phyloP scores from a whole-genome alignment of 2,329 filamentous ascomycete genomes.

The Diplodia seriata region DNA sequence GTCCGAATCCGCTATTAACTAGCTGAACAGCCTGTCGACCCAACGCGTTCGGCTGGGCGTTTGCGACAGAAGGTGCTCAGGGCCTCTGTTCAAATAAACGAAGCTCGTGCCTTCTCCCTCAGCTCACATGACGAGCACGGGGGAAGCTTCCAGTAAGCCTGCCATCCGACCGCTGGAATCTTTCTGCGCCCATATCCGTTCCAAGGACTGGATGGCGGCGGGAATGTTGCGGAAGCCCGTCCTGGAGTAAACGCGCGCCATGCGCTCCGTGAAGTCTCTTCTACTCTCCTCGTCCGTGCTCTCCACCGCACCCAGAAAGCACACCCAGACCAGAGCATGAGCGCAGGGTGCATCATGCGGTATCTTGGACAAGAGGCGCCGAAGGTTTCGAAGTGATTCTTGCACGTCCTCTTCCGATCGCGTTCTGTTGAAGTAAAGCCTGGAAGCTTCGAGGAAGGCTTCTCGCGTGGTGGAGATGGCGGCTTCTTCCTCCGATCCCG shows the following conservation, averaged over 20 bases:
- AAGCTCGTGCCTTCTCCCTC: neutral
- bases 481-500: conserved; percentile 16
- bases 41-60: neutral
- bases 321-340: conserved; percentile 38
- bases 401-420: neutral
- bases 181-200: conserved; percentile 34
- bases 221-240: conserved; percentile 38
- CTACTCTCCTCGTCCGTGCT: conserved; percentile 34
- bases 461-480: conserved; percentile 33
- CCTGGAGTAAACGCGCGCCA: conserved; percentile 35
- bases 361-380: conserved; percentile 33
- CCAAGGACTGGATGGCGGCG: conserved; percentile 34
- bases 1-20: neutral
- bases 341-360: conserved; percentile 34
- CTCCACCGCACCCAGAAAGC: conserved; percentile 38
- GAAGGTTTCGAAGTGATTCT: neutral
- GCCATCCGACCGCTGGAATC: conserved; percentile 34
- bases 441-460: conserved; percentile 18
- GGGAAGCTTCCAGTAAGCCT: conserved; percentile 33
- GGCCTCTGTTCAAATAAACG: no score
- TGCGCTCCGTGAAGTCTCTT: conserved; percentile 35
- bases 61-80: neutral
- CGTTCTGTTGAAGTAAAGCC: conserved; percentile 21
- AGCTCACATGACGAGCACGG: conserved; percentile 37
- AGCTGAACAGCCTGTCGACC: neutral